A percentile compares a stretch with the other conserved stretches of the same genome.
phyloP scores from a whole-genome alignment of 495 filamentous ascomycete genomes.

The Hyaloscypha hepaticicola region DNA sequence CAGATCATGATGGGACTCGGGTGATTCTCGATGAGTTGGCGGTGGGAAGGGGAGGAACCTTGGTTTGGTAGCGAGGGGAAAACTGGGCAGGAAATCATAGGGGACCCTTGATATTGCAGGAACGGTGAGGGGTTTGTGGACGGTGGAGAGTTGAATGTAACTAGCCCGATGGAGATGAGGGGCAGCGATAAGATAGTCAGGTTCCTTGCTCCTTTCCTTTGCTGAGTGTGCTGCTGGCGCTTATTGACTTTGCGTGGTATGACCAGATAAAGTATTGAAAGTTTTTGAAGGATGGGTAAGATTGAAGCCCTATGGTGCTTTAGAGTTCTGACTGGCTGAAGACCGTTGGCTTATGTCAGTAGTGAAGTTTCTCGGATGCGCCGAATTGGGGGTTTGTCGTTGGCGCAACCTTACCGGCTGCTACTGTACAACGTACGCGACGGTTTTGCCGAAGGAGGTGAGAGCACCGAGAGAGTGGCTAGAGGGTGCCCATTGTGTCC shows the following conservation, averaged over 20 bases:
- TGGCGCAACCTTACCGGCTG: neutral
- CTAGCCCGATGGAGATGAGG: neutral
- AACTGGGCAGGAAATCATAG: slow-evolving; percentile 1
- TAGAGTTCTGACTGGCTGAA: neutral
- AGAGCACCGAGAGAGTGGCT: neutral
- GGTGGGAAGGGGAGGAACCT: neutral
- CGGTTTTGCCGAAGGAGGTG: neutral
- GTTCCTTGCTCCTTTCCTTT: neutral
- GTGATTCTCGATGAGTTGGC: neutral
- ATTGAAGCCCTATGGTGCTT: neutral
- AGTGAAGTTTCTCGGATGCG: neutral
- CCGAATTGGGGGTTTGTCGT: neutral
- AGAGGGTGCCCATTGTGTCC: neutral
- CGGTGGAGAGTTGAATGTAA: neutral
- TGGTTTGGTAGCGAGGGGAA: neutral
- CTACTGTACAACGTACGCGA: no score
- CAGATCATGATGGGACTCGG: neutral
- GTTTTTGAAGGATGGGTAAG: neutral
- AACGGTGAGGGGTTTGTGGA: neutral
- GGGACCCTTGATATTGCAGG: neutral
- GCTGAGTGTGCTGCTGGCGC: neutral
- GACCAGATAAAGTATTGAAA: no score
- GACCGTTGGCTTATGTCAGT: no score
- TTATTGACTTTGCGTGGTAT: no score
- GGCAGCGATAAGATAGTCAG: neutral